Evolutionary conservation across 1,284 basidiomycete species (phyloP).

Genomic region (Anthracocystis walkeri): DNA sequence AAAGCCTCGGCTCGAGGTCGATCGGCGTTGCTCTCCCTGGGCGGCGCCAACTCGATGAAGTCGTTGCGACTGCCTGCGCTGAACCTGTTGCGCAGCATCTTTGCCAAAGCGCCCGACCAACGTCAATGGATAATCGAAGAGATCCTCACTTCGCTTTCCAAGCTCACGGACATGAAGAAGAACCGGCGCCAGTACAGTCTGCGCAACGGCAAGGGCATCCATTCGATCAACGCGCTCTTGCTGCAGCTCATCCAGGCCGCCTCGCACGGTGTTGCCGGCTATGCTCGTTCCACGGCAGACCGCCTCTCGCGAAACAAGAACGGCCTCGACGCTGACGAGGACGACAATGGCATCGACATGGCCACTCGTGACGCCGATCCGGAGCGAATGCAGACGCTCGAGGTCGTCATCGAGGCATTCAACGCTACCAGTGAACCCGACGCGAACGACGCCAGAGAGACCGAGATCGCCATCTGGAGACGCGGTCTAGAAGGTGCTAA

Average conservation of each 20-base stretch:
- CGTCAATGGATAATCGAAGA: constrained; percentile 96
- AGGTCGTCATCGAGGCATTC: constrained; percentile 44
- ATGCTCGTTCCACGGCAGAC: constrained; percentile 32
- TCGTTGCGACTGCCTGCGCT: constrained; percentile 84
- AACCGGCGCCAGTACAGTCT: constrained; percentile 79
- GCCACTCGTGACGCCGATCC: constrained; percentile 13
- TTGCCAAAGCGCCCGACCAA: constrained; percentile 88
- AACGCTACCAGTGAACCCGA: constrained; percentile 25
- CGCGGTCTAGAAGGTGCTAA: constrained; percentile 53
- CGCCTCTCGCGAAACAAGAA: constrained; percentile 32
- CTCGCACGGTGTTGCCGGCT: constrained; percentile 65
- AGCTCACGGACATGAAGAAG: constrained; percentile 87
- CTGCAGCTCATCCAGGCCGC: constrained; percentile 93
- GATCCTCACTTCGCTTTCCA: constrained; percentile 87
- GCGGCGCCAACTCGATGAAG: constrained; percentile 74
- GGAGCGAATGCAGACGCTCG: constrained; percentile 16
- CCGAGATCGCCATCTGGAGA: constrained; percentile 44
- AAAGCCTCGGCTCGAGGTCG: constrained; percentile 39
- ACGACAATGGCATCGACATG: constrained; percentile 2
- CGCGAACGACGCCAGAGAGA: constrained; percentile 21
- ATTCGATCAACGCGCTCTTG: constrained; percentile 89
- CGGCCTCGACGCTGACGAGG: constrained; percentile 7
- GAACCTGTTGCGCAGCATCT: constrained; percentile 82
- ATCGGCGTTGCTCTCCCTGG: constrained; percentile 45
- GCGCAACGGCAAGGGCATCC: constrained; percentile 77